Percentiles rank a stretch among this genome's conserved stretches.
These are phyloP conservation scores for Waitea zeae DNA, from an alignment of 1,284 basidiomycete species.

Conservation along the genomic window DNA sequence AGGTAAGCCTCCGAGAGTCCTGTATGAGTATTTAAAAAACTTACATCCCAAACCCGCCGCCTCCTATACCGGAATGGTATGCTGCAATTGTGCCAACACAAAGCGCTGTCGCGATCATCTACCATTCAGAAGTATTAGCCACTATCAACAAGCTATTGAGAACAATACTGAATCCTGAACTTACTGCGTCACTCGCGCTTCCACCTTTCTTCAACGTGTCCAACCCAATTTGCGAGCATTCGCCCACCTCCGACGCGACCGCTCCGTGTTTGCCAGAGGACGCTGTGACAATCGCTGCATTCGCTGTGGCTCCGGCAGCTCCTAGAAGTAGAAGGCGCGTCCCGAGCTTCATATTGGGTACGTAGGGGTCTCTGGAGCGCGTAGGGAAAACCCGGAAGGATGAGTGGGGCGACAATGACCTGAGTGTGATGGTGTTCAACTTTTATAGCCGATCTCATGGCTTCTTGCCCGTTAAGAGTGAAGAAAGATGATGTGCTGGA, in stretches of 20 bases:
- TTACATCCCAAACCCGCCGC: slow-evolving; percentile 23
- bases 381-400: too few species aligned
- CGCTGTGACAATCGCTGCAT: too few species aligned
- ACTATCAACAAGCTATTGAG: neutral
- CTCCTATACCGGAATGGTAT: slow-evolving; percentile 23
- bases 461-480: too few species aligned
- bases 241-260: slow-evolving; percentile 10
- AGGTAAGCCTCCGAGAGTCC: slow-evolving; percentile 27
- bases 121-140: neutral
- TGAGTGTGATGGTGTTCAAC: too few species aligned
- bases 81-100: slow-evolving; percentile 24
- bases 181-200: slow-evolving; percentile 37
- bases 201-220: slow-evolving; percentile 30
- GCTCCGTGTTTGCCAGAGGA: slow-evolving; percentile 9
- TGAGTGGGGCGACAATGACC: too few species aligned
- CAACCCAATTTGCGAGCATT: slow-evolving; percentile 23
- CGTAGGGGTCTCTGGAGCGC: too few species aligned
- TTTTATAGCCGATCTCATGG: too few species aligned
- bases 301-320: too few species aligned
- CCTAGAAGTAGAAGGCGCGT: too few species aligned
- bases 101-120: slow-evolving; percentile 29
- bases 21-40: slow-evolving; percentile 7
- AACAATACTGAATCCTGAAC: neutral
- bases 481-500: too few species aligned
- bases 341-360: too few species aligned